These are phyloP conservation scores for Xerocomellus amylosporus DNA, from an alignment of 768 basidiomycete genomes.

Conservation along the genomic window DNA sequence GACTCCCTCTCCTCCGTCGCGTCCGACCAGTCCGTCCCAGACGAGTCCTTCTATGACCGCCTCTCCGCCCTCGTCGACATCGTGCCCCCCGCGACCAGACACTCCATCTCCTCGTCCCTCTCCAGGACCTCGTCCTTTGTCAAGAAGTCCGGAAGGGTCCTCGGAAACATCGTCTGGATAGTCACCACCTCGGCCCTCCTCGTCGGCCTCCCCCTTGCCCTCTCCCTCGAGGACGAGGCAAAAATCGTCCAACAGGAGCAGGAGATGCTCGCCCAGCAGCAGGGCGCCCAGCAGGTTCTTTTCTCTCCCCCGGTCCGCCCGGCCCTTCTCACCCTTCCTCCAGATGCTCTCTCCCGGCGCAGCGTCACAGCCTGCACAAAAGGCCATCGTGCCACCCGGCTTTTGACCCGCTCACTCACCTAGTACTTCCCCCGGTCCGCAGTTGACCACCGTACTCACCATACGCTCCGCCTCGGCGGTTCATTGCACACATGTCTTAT, in stretches of 20 bases:
- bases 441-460: conserved; percentile 9
- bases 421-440: conserved; percentile 17
- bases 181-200: conserved; percentile 91
- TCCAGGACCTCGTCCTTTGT: conserved; percentile 60
- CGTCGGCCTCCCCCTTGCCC: conserved; percentile 88
- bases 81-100: conserved; percentile 86
- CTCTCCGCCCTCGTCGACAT: conserved; percentile 93
- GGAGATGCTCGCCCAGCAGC: conserved; percentile 90
- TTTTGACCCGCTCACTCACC: conserved; percentile 48
- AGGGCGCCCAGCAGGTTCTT: conserved; percentile 85
- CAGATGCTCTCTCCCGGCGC: conserved; percentile 72
- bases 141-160: conserved; percentile 64
- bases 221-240: conserved; percentile 94
- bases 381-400: conserved; percentile 78
- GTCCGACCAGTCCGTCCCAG: conserved; percentile 61
- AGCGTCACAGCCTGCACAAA: conserved; percentile 35
- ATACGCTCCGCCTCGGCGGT: conserved; percentile 5
- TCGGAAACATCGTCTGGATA: conserved; percentile 92
- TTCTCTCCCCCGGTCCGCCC: neutral
- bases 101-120: conserved; percentile 61
- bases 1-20: conserved; percentile 78
- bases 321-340: conserved; percentile 12
- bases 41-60: conserved; percentile 88
- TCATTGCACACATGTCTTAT: conserved; percentile 25
- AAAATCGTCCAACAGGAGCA: conserved; percentile 93